A percentile compares a stretch with the other conserved stretches of the same genome.
These are phyloP conservation scores for Leishmania guyanensis DNA, from an alignment of 208 protist genomes.

Conservation along the genomic window DNA sequence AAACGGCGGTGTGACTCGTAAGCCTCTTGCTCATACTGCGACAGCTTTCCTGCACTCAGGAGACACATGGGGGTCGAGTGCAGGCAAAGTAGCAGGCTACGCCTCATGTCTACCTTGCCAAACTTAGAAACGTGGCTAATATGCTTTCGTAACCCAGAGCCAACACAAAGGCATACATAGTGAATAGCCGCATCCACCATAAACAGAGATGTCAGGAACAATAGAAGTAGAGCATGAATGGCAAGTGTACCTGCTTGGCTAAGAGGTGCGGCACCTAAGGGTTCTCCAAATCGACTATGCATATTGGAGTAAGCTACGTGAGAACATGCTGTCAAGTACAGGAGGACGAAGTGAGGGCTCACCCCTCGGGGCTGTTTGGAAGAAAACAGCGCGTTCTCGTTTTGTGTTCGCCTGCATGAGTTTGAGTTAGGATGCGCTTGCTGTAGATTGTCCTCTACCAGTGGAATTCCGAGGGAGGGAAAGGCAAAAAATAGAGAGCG, in stretches of 20 bases:
- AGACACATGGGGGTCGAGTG: slow-evolving; percentile 13
- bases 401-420: neutral
- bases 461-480: neutral
- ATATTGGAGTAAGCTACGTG: neutral
- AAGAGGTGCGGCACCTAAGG: neutral
- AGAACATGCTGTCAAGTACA: neutral
- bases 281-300: neutral
- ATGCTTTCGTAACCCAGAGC: neutral
- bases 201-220: neutral
- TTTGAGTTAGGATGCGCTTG: neutral
- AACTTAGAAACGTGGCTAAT: neutral
- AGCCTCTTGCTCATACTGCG: slow-evolving; percentile 79
- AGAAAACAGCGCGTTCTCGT: neutral
- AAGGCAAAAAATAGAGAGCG: neutral
- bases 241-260: neutral
- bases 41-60: slow-evolving; percentile 41
- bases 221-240: neutral
- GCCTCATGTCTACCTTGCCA: slow-evolving; percentile 10
- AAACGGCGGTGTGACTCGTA: slow-evolving; percentile 71
- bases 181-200: neutral
- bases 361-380: neutral
- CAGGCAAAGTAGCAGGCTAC: slow-evolving; percentile 6
- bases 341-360: neutral
- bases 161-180: neutral
- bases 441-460: neutral